Evolutionary conservation across 2,329 filamentous ascomycete species (phyloP).

Genomic region (Escovopsis sp.): DNA sequence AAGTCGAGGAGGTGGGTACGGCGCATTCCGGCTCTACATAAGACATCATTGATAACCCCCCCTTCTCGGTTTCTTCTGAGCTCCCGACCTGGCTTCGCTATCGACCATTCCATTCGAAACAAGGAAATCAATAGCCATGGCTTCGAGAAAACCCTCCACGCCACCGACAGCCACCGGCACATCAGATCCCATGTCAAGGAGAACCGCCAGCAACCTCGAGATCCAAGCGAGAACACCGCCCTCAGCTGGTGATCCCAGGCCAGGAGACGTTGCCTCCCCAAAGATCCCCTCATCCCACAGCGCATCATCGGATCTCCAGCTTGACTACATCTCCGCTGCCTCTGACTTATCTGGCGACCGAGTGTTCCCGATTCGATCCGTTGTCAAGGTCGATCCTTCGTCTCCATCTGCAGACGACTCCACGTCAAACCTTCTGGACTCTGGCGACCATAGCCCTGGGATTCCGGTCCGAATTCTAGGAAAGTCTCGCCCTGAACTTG

Average conservation of each 20-base stretch:
- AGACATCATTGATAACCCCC: neutral
- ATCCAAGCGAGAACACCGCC: neutral
- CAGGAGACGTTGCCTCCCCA: slow-evolving; percentile 4
- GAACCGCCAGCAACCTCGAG: neutral
- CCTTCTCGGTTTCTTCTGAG: slow-evolving; percentile 1
- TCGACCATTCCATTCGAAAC: slow-evolving; percentile 1
- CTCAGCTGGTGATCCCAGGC: neutral
- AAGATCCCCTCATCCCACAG: slow-evolving; percentile 27
- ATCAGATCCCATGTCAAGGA: neutral
- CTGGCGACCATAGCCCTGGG: slow-evolving; percentile 15
- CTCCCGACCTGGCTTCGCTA: neutral
- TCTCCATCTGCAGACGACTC: slow-evolving; percentile 26
- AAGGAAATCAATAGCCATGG: neutral
- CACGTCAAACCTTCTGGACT: slow-evolving; percentile 19
- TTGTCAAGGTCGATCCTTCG: slow-evolving; percentile 53
- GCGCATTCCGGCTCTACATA: neutral
- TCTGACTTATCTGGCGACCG: slow-evolving; percentile 37
- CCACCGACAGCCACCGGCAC: neutral
- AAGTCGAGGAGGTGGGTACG: too few species aligned
- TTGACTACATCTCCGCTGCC: slow-evolving; percentile 15
- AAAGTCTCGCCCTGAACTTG: slow-evolving; percentile 15
- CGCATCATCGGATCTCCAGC: slow-evolving; percentile 25
- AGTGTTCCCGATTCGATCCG: slow-evolving; percentile 72
- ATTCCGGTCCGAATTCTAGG: slow-evolving; percentile 17
- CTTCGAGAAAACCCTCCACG: neutral